These are phyloP conservation scores for Scheffersomyces insectosa DNA, from an alignment of 1,139 yeast species.

Conservation along the genomic window DNA sequence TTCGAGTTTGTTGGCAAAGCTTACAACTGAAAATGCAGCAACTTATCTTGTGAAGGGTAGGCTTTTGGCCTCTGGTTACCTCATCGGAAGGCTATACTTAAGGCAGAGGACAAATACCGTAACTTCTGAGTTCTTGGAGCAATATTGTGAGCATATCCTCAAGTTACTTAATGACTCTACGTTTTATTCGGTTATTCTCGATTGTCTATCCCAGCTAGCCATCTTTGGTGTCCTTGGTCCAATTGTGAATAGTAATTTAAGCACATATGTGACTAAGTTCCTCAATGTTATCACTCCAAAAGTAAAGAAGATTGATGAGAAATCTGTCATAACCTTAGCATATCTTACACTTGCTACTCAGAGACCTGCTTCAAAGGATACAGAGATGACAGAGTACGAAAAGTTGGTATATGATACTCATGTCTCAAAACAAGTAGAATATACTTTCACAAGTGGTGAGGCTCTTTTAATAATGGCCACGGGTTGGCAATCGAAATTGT, in stretches of 20 bases:
- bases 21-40: constrained; percentile 12
- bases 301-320: constrained; percentile 62
- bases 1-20: constrained; percentile 7
- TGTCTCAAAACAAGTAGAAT: constrained; percentile 69
- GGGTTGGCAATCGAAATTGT: constrained; percentile 72
- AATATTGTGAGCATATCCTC: constrained; percentile 18
- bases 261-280: constrained; percentile 20
- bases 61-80: constrained; percentile 43
- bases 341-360: constrained; percentile 48
- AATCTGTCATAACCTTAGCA: constrained; percentile 57
- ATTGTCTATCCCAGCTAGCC: constrained; percentile 55
- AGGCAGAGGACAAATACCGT: constrained; percentile 34
- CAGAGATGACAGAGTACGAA: constrained; percentile 36
- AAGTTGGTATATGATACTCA: constrained; percentile 57
- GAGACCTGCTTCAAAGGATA: constrained; percentile 13
- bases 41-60: constrained; percentile 22
- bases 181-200: constrained; percentile 36
- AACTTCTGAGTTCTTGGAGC: constrained; percentile 12
- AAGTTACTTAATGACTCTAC: constrained; percentile 19
- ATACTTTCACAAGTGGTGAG: constrained; percentile 79
- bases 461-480: constrained; percentile 69
- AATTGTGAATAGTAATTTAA: constrained; percentile 6
- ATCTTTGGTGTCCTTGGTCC: constrained; percentile 58
- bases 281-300: constrained; percentile 36
- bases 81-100: constrained; percentile 53